These are phyloP conservation scores for Leccinum ponderosum DNA, from an alignment of 1,284 basidiomycete genomes.

Conservation along the genomic window DNA sequence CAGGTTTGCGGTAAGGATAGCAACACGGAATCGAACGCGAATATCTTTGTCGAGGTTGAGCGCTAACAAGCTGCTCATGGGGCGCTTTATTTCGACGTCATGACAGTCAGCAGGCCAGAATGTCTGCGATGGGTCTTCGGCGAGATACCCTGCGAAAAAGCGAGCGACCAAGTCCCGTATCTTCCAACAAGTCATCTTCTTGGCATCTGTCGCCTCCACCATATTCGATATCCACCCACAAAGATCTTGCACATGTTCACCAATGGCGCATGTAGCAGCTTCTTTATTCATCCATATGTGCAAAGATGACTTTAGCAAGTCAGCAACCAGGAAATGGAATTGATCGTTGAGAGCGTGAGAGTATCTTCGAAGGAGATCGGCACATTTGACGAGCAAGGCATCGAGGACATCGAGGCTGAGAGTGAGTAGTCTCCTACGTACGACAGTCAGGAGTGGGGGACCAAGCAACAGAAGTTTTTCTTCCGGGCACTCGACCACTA, in stretches of 20 bases:
- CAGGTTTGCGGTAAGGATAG: constrained; percentile 61
- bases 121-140: constrained; percentile 55
- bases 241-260: constrained; percentile 48
- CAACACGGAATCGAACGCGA: constrained; percentile 82
- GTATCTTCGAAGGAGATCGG: constrained; percentile 57
- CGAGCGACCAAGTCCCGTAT: constrained; percentile 64
- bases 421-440: constrained; percentile 55
- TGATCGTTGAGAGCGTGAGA: constrained; percentile 55
- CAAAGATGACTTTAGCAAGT: constrained; percentile 68
- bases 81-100: constrained; percentile 37
- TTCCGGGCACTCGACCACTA: constrained; percentile 53
- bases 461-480: constrained; percentile 60
- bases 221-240: constrained; percentile 53
- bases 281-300: constrained; percentile 59
- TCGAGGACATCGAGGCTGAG: constrained; percentile 54
- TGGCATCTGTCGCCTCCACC: constrained; percentile 34
- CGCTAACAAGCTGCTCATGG: constrained; percentile 50
- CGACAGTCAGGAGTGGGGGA: constrained; percentile 55
- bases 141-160: constrained; percentile 70
- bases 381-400: constrained; percentile 55
- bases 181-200: constrained; percentile 60
- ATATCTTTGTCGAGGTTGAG: constrained; percentile 74
- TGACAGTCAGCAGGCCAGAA: constrained; percentile 46
- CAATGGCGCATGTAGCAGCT: constrained; percentile 40
- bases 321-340: constrained; percentile 55